Evolutionary conservation across 768 basidiomycete genomes (phyloP), one percentile per base, ranked within the genome.

Genomic region (Sporobolomyces roseus): DNA sequence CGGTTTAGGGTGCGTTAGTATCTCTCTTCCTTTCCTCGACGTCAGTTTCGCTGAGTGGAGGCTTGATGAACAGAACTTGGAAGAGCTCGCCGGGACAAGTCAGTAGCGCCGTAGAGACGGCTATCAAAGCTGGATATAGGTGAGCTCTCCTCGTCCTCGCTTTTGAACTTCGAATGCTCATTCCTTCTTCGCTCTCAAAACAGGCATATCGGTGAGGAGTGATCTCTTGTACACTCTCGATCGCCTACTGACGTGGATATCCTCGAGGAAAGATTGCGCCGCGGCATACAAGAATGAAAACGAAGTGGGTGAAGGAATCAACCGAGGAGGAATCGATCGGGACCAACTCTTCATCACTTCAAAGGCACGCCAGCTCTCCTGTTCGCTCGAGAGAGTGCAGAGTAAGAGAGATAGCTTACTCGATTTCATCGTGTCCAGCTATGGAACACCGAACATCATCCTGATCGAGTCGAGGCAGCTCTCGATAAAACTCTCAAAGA

Each of bases 371-470:
- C 29, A 14, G 2, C 48, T 23, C 27, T 17, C 6, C 21, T 5
- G 21, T 23, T 46, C 45, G 14, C 6, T 46, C 21, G 13, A 7
- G 23, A 14, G 21, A 46, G 45, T 23, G 21, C 45, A 14, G 21
- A 46, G 13, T 13, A 46, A 46, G 45, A 10, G 7, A 41, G 38
- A 41, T 17, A 9, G 38, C 6, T 23, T 23, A 6, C 21, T 46
- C 45, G 45, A 46, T 7, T 14, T 23, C 7, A 13, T 46, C 45
- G 10, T 17, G 38, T 17, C 21, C 89, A 92, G 79, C 82, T 90
- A 49, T 92, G 90, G 90, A 91, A 91, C 79, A 81, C 83, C 41
- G 81, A 84, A 16, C 89, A 90, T 75, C 83, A 82, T 65, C 86
- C 88, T 3, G 82, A 83, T 6, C 77, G 82, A 54, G 89, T 88